Evolutionary conservation across 1,139 yeast species (phyloP).

Genomic region (Blastobotrys ciferrii): DNA sequence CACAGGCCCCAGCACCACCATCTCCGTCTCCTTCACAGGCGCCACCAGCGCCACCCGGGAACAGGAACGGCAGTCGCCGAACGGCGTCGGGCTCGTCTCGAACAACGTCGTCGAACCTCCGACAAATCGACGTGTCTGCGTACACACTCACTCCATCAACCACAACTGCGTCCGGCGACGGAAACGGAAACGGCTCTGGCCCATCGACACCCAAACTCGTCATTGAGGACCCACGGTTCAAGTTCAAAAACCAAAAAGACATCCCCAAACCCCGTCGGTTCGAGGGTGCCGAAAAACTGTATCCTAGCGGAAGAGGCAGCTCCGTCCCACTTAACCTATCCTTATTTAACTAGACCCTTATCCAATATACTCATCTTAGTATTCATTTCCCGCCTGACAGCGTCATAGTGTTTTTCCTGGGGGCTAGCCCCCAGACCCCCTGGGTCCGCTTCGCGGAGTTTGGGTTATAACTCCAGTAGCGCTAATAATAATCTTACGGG

Average conservation of each 20-base stretch:
- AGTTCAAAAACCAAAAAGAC: constrained; percentile 63
- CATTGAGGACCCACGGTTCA: constrained; percentile 76
- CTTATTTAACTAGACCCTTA: constrained; percentile 31
- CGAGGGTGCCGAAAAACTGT: constrained; percentile 66
- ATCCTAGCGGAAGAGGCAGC: constrained; percentile 95
- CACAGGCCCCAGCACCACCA: constrained; percentile 30
- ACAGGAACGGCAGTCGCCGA: constrained; percentile 24
- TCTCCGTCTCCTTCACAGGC: constrained; percentile 36
- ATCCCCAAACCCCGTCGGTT: constrained; percentile 84
- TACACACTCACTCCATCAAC: constrained; percentile 31
- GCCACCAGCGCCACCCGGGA: constrained; percentile 25
- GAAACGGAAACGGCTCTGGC: constrained; percentile 15
- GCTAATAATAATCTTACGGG: no score
- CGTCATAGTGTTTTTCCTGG: no score
- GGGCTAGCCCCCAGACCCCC: no score
- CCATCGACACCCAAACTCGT: constrained; percentile 19
- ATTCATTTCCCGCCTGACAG: not conserved
- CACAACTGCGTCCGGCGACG: constrained; percentile 18
- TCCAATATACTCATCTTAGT: not conserved
- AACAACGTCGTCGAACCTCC: constrained; percentile 25
- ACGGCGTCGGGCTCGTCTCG: constrained; percentile 24
- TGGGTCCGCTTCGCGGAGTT: no score
- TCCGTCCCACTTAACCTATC: constrained; percentile 82
- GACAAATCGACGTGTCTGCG: constrained; percentile 34
- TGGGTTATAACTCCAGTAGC: no score